These are phyloP conservation scores for Cryphonectria japonica DNA, from an alignment of 2,329 filamentous ascomycete species.

Conservation along the genomic window DNA sequence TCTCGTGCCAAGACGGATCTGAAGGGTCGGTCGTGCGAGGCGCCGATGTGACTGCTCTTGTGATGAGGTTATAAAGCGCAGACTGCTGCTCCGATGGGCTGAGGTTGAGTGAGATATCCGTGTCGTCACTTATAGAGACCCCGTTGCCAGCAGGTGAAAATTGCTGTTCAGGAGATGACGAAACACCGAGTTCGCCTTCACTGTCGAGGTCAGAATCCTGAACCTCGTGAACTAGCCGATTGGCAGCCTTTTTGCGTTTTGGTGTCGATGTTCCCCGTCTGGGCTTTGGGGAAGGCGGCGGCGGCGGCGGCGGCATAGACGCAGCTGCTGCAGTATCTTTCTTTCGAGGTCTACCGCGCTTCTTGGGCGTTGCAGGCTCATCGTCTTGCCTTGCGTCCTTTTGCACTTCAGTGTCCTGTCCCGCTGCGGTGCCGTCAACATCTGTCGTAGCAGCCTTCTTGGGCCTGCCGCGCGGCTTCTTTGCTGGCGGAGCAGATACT, in stretches of 20 bases:
- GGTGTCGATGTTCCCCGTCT: slow-evolving; percentile 35
- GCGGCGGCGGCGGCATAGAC: slow-evolving; percentile 12
- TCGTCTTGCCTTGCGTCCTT: slow-evolving; percentile 35
- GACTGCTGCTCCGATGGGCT: slow-evolving; percentile 48
- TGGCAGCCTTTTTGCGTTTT: slow-evolving; percentile 33
- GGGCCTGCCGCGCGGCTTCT: slow-evolving; percentile 40
- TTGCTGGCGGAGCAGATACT: slow-evolving; percentile 4
- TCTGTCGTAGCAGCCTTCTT: slow-evolving; percentile 37
- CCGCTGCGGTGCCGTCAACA: not conserved
- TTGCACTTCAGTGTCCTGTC: no score
- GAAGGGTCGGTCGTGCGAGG: slow-evolving; percentile 53
- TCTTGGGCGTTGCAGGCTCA: slow-evolving; percentile 38
- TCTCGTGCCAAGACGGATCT: slow-evolving; percentile 80
- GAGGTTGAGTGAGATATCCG: slow-evolving; percentile 46
- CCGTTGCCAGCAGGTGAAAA: slow-evolving; percentile 50
- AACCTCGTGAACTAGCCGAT: slow-evolving; percentile 48
- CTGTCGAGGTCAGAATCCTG: slow-evolving; percentile 54
- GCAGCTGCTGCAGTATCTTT: slow-evolving; percentile 26
- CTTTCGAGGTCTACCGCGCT: slow-evolving; percentile 50
- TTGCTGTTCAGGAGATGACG: slow-evolving; percentile 41
- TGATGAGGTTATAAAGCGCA: slow-evolving; percentile 56
- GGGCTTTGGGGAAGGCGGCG: slow-evolving; percentile 21
- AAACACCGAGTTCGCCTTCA: slow-evolving; percentile 34
- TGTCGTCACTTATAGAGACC: slow-evolving; percentile 50
- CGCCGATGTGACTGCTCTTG: slow-evolving; percentile 55